Evolutionary conservation across 164 flowering plant species (phyloP), one percentile per base, ranked within the genome.

Genomic region (Chimonanthus salicifolius): DNA sequence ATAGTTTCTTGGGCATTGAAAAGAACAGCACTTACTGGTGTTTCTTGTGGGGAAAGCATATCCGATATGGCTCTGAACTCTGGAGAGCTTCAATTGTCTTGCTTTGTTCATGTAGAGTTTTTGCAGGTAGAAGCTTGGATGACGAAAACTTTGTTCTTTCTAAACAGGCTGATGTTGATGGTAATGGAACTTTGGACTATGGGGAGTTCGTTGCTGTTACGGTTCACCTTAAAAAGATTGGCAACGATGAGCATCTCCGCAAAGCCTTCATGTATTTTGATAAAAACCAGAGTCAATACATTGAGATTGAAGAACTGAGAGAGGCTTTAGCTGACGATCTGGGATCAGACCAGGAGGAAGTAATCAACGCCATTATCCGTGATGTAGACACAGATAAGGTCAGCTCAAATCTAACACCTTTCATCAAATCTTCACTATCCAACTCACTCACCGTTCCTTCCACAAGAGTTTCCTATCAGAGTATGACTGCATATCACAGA

Each of bases 301-400:
- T 94, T 58, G 97, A 94, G 80, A 87, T 92, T 49, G 97, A 94
- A 67, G 98, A 94, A 81, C 85, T 94, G 45, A 81, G 89, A 64
- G 82, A 86, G n/a, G 83, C 91, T 48, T 83, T 94, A 54, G 86
- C 87, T 66, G 92, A 86, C 78, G 98, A 92, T 64, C 80, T 85
- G 64, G 97, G 88, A 46, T 65, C 76, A 47, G 84, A 85, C 70
- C 82, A 72, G 73, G 97, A 92, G 68, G 98, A 94, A 78, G 91
- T 94, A 60, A 85, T 92, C 46, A 81, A 76, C 79, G 97, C 92
- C 69, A 94, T 94, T 33, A 88, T 94, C 51, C 85, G 74, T 11
- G 98, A 94, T 47, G 98, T 94, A 15, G 98, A 94, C 82, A 91
- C 97, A 0, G 97, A 94, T 76, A 94, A 91, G 98, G 98, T 94